These are phyloP conservation scores for Naganishia randhawae DNA, from an alignment of 768 basidiomycete genomes.

Conservation along the genomic window DNA sequence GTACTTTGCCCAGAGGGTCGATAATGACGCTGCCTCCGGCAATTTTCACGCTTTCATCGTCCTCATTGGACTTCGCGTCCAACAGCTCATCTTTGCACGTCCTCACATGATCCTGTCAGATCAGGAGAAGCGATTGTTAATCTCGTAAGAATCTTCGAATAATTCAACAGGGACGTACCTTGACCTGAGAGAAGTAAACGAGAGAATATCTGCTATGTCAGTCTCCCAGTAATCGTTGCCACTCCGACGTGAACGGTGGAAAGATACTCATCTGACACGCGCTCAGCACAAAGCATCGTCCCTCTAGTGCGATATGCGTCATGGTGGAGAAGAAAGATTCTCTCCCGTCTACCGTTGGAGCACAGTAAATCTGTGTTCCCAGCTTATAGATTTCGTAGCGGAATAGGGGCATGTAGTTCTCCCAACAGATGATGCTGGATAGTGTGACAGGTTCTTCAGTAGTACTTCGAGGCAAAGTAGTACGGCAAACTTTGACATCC, in stretches of 20 bases:
- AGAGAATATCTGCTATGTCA: neutral
- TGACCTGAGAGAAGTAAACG: slow-evolving; percentile 17
- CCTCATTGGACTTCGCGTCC: slow-evolving; percentile 54
- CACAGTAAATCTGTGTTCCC: slow-evolving; percentile 63
- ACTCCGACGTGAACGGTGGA: neutral
- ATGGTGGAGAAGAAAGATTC: slow-evolving; percentile 61
- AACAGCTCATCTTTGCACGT: slow-evolving; percentile 33
- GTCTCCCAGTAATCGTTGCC: neutral
- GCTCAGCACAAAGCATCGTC: slow-evolving; percentile 65
- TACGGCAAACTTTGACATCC: slow-evolving; percentile 14
- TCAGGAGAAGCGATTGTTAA: slow-evolving; percentile 55
- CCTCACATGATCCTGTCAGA: slow-evolving; percentile 52
- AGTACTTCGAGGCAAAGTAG: slow-evolving; percentile 53
- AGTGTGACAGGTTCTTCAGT: slow-evolving; percentile 57
- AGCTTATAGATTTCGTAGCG: slow-evolving; percentile 61
- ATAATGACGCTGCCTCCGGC: slow-evolving; percentile 64
- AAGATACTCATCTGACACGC: slow-evolving; percentile 38
- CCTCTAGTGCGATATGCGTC: slow-evolving; percentile 65
- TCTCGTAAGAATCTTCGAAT: slow-evolving; percentile 30
- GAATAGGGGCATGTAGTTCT: slow-evolving; percentile 68
- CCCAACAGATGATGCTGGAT: slow-evolving; percentile 61
- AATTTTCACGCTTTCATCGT: slow-evolving; percentile 58
- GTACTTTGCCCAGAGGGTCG: slow-evolving; percentile 58
- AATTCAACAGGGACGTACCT: neutral
- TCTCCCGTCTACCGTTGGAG: slow-evolving; percentile 64